phyloP scores from a whole-genome alignment of 2,329 filamentous ascomycete genomes.

The Xylariaceae sp. region DNA sequence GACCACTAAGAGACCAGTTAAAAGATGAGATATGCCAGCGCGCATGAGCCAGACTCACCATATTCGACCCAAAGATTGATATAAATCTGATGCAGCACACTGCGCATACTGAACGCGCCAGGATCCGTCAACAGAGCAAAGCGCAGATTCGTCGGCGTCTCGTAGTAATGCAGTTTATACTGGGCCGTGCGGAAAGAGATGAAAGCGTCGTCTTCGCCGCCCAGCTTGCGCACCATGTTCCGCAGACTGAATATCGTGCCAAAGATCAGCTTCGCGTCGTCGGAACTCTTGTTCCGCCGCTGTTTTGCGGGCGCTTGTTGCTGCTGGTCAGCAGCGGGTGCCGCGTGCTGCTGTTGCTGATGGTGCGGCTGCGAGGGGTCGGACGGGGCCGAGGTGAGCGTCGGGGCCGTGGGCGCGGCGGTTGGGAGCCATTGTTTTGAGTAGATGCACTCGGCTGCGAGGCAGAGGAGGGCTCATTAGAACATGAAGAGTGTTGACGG shows the following conservation, averaged over 20 bases:
- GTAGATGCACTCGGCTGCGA: slow-evolving; percentile 92
- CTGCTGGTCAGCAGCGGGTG: slow-evolving; percentile 15
- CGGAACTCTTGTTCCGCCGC: slow-evolving; percentile 41
- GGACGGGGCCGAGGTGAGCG: slow-evolving; percentile 35
- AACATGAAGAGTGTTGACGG: not conserved
- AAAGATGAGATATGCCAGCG: not conserved
- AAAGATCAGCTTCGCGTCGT: slow-evolving; percentile 96
- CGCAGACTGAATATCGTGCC: slow-evolving; percentile 93
- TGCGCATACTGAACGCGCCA: slow-evolving; percentile 80
- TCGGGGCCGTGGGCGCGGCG: slow-evolving; percentile 40
- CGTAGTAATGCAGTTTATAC: slow-evolving; percentile 99
- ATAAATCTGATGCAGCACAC: slow-evolving; percentile 95
- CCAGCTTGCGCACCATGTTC: slow-evolving; percentile 94
- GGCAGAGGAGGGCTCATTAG: slow-evolving; percentile 15
- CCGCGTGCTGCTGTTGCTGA: slow-evolving; percentile 8
- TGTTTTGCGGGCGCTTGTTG: slow-evolving; percentile 14
- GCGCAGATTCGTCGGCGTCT: slow-evolving; percentile 91
- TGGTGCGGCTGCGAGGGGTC: not conserved
- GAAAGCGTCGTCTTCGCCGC: slow-evolving; percentile 90
- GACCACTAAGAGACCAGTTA: slow-evolving; percentile 45
- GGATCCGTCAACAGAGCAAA: slow-evolving; percentile 96
- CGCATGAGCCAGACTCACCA: slow-evolving; percentile 45
- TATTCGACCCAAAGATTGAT: slow-evolving; percentile 98
- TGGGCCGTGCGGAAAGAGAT: slow-evolving; percentile 88
- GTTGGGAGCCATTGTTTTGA: slow-evolving; percentile 70